Base-by-base conservation (phyloP, 495 filamentous ascomycete species). In the Aspergillus diversus region DNA sequence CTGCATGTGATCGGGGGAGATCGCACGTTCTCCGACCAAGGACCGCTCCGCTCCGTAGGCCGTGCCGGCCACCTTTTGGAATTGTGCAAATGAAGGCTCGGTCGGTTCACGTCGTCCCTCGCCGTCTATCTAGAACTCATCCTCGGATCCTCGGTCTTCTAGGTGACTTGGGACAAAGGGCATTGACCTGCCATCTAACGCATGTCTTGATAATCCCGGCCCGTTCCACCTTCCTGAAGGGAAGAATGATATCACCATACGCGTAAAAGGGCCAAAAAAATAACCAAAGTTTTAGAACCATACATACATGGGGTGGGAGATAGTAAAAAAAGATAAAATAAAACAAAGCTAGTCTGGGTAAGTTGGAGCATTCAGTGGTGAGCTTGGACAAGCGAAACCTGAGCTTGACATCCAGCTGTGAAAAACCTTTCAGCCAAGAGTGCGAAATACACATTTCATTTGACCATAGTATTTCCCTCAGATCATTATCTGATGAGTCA, bases 1-100 rank as follows among this genome's bases (percentile, higher is more conserved):
- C 32, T 43, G 43, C 60, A 62, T 57, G 54, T 56, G 67, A 64
- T 69, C 58, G 63, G 57, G 58, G 51, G 62, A 57, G 51, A 47
- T 56, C 54, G 59, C 53, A 47, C 47, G 31, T 17, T 39, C 49
- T 62, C 57, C 60, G 59, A 57, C 50, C 48, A 42, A 12, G 33
- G 52, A n/a, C 16, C 32, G n/a, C 52, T 33, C 52, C n/a, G 39
- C 39, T 43, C 39, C 39, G 39, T 12, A 43, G 33, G 31, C 21
- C 47, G 46, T 49, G 46, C 46, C 46, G 47, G 47, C 16, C 11
- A n/a, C 47, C 21, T 27, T 2, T 27, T 27, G 21, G 21, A 27
- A 27, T 27, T 27, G 21, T 27, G 21, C 21, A 27, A 27, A 27
- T 27, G 21, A 27, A 2, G 21, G 21, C 21, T 27, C 21, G 21